These are phyloP conservation scores for Codiaeum variegatum DNA, from an alignment of 441 rosid species.

Conservation along the genomic window DNA sequence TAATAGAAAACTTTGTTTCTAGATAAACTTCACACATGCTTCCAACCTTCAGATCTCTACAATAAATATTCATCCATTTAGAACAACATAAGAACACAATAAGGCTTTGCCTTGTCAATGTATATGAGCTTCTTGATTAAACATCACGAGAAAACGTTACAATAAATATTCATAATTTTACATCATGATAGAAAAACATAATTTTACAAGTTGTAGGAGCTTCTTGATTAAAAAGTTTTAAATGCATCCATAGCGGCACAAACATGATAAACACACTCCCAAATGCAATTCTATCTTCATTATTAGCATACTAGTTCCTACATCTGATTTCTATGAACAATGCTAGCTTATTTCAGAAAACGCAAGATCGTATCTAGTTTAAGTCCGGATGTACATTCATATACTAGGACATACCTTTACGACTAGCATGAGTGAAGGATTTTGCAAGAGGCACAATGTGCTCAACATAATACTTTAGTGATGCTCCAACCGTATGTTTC, in stretches of 20 bases:
- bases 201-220: no score
- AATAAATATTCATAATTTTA: no score
- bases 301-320: background rate
- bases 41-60: background rate
- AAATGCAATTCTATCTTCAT: background rate
- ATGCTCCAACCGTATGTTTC: conserved; percentile 58
- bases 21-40: background rate
- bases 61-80: background rate
- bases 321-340: background rate
- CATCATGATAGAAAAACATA: no score
- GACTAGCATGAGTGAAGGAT: conserved; percentile 51
- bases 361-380: background rate
- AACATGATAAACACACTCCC: background rate
- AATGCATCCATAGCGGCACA: background rate
- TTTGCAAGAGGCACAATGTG: conserved; percentile 83
- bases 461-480: conserved; percentile 69
- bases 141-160: background rate
- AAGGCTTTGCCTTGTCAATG: background rate
- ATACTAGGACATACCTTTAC: conserved; percentile 48
- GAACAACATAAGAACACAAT: background rate
- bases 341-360: background rate
- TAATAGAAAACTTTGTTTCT: background rate
- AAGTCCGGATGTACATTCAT: background rate
- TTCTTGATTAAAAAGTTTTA: background rate
- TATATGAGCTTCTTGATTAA: background rate